Base-by-base conservation (phyloP, 2,329 filamentous ascomycete genomes). In the Huntiella savannae region DNA sequence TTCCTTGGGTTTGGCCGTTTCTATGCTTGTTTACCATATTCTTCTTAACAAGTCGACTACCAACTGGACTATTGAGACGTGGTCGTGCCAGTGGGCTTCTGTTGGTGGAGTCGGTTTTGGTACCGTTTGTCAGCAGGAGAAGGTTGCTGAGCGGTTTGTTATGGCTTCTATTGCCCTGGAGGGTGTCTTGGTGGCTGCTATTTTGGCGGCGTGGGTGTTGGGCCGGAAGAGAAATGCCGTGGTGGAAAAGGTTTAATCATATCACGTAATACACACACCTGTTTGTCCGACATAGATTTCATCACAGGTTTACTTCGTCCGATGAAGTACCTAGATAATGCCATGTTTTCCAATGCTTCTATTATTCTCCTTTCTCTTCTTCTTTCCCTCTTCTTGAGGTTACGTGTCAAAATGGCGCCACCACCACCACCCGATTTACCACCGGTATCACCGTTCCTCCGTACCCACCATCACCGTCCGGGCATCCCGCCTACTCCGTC, bases 71-170 rank as follows among this genome's bases (percentile, higher is more conserved):
- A 58, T 78, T 8, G 63, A 76, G 55, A 75, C 70, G 58, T 79
- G 75, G 75, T 70, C 66, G 36, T 79, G 75, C 57, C 71, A 71
- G 51, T 79, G 75, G 74, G 58, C 60, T 6, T 54, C 62, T 16
- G 60, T 76, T 54, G 12, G 55, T 60, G 33, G 59, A 66, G 51
- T 73, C 75, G 28, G 72, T 54, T 79, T 75, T 54, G 65, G 63
- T 12, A 67, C 65, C 0, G 58, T 79, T 43, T 79, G 75, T 59
- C 63, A 59, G 50, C 66, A 77, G 59, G 73, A 66, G 58, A 64
- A 65, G 54, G 68, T 67, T 4, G 68, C 65, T 2, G 57, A 77
- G 22, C 70, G 69, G 52, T 60, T 79, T 39, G 64, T 67, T 17
- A 62, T 75, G 47, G 57, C 75, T 52, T 62, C 77, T 42, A 66